These are phyloP conservation scores for Fraxinus latifolia DNA, from an alignment of 305 asterid genomes.

Conservation along the genomic window DNA sequence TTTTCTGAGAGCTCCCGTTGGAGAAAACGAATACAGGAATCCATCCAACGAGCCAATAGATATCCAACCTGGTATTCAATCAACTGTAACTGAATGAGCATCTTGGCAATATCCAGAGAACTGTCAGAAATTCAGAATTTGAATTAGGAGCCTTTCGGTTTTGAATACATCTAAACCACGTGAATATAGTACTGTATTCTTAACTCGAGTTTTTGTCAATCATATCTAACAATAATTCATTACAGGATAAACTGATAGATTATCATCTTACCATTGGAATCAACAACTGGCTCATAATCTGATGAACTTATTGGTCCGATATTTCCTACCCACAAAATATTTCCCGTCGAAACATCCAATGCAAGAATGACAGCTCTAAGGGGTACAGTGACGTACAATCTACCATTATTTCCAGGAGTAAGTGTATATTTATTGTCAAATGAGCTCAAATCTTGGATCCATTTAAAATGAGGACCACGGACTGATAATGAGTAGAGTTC, in stretches of 20 bases:
- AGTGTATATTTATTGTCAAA: constrained; percentile 43
- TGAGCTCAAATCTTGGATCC: constrained; percentile 83
- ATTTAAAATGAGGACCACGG: constrained; percentile 69
- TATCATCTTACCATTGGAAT: constrained; percentile 60
- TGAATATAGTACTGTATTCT: not conserved
- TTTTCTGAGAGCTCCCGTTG: constrained; percentile 52
- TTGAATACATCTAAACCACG: not conserved
- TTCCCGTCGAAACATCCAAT: constrained; percentile 67
- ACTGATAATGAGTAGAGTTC: constrained; percentile 81
- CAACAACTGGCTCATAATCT: constrained; percentile 71
- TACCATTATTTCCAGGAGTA: constrained; percentile 81
- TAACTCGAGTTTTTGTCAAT: not conserved
- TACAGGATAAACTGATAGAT: not conserved
- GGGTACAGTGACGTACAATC: constrained; percentile 56
- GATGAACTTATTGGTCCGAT: constrained; percentile 66
- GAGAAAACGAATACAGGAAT: constrained; percentile 79
- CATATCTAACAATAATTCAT: not conserved
- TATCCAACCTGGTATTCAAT: constrained; percentile 75
- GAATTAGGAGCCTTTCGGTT: not conserved
- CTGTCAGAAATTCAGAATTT: not conserved
- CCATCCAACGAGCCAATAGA: constrained; percentile 88
- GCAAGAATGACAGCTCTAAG: constrained; percentile 51
- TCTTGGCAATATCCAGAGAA: not conserved
- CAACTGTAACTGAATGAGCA: constrained; percentile 5
- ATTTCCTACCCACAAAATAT: constrained; percentile 63